phyloP scores from a whole-genome alignment of 202 grass and related monocot genomes.

The Zizania palustris region DNA sequence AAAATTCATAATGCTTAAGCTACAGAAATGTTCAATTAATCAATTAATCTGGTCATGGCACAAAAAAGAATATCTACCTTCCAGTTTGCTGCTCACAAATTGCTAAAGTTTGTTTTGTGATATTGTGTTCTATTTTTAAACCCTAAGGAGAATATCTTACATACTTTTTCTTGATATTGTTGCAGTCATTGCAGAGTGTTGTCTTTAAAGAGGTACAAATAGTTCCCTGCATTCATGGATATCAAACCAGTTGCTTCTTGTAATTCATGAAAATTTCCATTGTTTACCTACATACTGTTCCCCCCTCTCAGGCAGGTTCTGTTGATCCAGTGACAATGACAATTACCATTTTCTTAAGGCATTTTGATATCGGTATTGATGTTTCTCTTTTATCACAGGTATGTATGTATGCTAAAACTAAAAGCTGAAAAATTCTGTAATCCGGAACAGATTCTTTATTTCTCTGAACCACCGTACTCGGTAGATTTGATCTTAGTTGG shows the following conservation, averaged over 20 bases:
- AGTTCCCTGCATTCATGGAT: slow-evolving; percentile 21
- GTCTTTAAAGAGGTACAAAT: slow-evolving; percentile 90
- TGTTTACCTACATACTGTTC: slow-evolving; percentile 34
- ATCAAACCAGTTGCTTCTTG: slow-evolving; percentile 22
- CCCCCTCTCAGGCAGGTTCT: slow-evolving; percentile 67
- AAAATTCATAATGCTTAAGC: neutral
- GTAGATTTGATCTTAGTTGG: neutral
- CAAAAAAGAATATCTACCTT: neutral
- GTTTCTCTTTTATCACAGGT: slow-evolving; percentile 86
- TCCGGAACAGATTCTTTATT: slow-evolving; percentile 2
- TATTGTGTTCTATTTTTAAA: slow-evolving; percentile 17
- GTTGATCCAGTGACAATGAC: slow-evolving; percentile 97
- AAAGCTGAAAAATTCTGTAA: neutral
- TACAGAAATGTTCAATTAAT: neutral
- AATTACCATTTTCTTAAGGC: slow-evolving; percentile 94
- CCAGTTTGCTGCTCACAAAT: neutral
- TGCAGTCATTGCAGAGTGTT: slow-evolving; percentile 99
- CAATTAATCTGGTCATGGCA: neutral
- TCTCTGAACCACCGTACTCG: neutral
- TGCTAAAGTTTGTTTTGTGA: slow-evolving; percentile 29
- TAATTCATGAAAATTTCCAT: neutral
- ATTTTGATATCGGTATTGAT: slow-evolving; percentile 97
- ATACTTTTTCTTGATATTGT: slow-evolving; percentile 37
- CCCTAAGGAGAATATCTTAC: neutral
- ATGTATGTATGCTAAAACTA: slow-evolving; percentile 43